Evolutionary conservation across 495 filamentous ascomycete species (phyloP).

Genomic region (Tuber umbilicatum): DNA sequence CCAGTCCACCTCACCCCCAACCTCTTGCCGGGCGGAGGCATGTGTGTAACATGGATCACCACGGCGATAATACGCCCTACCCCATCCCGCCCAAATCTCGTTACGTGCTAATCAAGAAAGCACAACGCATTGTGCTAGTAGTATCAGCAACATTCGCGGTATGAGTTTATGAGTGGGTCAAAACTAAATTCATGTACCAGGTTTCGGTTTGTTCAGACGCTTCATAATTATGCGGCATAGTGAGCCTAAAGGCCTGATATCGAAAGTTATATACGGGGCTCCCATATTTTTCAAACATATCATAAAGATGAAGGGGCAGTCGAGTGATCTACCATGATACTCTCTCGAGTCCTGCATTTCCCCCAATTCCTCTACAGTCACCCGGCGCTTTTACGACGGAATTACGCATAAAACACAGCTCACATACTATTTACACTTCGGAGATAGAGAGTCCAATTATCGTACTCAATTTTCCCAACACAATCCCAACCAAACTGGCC

Average conservation of each 20-base stretch:
- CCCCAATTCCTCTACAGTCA: not conserved
- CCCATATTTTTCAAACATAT: not conserved
- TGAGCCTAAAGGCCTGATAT: not conserved
- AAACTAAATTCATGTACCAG: not conserved
- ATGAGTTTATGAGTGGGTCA: not conserved
- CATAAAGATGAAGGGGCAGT: not conserved
- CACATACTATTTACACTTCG: not conserved
- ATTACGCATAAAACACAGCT: not conserved
- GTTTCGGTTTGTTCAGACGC: not conserved
- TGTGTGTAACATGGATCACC: not conserved
- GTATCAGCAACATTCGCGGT: too few species aligned
- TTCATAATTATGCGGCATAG: not conserved
- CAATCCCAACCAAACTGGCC: fast-evolving
- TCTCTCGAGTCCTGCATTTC: not conserved
- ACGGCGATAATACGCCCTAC: not conserved
- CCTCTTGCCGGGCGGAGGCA: not conserved
- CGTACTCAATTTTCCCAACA: not conserved
- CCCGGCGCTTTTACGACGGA: not conserved
- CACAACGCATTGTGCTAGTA: not conserved
- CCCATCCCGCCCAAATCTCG: not conserved
- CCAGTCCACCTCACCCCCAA: not conserved
- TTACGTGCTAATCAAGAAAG: not conserved
- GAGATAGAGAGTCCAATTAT: not conserved
- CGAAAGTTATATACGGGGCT: not conserved
- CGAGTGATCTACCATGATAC: not conserved